Evolutionary conservation across 257 asterid genomes (phyloP), one percentile per base, ranked within the genome.

Genomic region (Plectranthus barbatus): DNA sequence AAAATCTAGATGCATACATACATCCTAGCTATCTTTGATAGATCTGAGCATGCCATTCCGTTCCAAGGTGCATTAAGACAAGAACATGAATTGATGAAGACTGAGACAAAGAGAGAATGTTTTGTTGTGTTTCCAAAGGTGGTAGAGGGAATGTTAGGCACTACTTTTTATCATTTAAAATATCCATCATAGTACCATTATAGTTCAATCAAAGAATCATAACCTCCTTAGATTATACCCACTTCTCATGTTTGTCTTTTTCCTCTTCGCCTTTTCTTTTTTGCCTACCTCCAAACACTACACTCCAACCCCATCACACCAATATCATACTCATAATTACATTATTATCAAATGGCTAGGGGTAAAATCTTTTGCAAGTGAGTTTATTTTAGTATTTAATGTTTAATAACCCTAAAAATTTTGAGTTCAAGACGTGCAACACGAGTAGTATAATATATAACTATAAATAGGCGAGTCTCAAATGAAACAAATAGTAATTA

Each of bases 161-260:
- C 31, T 36, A 21, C 46, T n/a, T 59, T 74, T 60, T 41, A 20
- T 47, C 9, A 42, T 37, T 69, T 57, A 36, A 17, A 57, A 44
- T 36, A 4, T 42, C 41, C 52, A 42, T 56, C 70, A 68, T 72
- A 21, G 77, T 70, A 72, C 62, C 54, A 67, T 70, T 68, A 53
- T 40, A 72, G 75, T 76, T 82, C 81, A 79, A 80, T 62, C 83
- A 70, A 69, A 75, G 74, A 82, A 82, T 80, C 79, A 84, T 81
- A 64, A 67, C 75, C 79, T 80, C 88, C 74, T 67, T 69, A 67
- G 88, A 84, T 75, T 80, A 84, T 80, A 82, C 83, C 79, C 90
- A 80, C 86, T 80, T 73, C 83, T 70, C 60, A 69, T 82, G 75
- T 60, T 75, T 78, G 91, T 81, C 88, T 33, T 72, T 21, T 62